Evolutionary conservation across 208 protist genomes (phyloP), one percentile per base, ranked within the genome.

Genomic region (Leptomonas seymouri): DNA sequence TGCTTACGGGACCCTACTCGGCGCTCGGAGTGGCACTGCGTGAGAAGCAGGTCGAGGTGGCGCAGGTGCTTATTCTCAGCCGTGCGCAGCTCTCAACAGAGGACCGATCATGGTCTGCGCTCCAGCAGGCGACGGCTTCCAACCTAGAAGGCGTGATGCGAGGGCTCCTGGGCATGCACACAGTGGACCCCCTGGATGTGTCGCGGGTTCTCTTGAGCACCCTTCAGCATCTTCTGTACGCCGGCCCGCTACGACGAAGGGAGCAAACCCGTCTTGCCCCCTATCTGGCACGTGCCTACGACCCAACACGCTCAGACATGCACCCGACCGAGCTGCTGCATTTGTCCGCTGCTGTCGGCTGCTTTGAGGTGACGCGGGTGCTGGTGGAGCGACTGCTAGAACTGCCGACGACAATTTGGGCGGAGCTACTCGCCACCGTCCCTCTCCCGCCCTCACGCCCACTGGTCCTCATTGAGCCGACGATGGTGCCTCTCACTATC

Each of bases 271-370:
- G 65, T n/a, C 56, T 85, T 44, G 67, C 61, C 27, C n/a, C 62
- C 48, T 62, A 76, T 34, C 53, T 88, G 18, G 80, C 73, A 20
- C 56, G 42, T n/a, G 72, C 78, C 64, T 77, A 68, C 64, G 79
- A 85, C 54, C 72, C 84, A 3, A 78, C 76, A 5, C 64, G 67
- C 21, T 67, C 28, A 6, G 66, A 68, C 18, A 66, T 87, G 25
- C 86, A 94, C 63, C 74, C 79, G 1, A 75, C 74, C 0, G 86
- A 92, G 67, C 74, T 94, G 68, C 62, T 94, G 23, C 86, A 92
- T 65, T 60, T 92, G 25, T 80, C 86, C 34, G 83, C 85, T 8
- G 82, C 78, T 41, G 68, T 75, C 15, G 71, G 78, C 7, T 66
- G 83, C 44, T 92, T 90, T 48, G 53, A 46, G 5, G 81, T 86